phyloP scores from a whole-genome alignment of 345 rosid genomes.

The Viola odorata region DNA sequence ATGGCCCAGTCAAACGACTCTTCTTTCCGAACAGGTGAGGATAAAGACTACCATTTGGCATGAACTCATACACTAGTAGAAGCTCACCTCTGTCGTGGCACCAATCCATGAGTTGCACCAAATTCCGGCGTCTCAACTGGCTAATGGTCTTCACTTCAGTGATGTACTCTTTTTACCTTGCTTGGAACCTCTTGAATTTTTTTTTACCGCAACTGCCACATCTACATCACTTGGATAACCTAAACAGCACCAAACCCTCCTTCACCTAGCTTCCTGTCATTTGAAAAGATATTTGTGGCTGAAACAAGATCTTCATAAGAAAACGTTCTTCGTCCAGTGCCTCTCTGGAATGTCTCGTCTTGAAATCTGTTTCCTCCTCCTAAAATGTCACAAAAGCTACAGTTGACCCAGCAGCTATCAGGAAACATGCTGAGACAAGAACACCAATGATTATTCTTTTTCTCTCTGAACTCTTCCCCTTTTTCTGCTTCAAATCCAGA shows the following conservation, averaged over 20 bases:
- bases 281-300: conserved; percentile 46
- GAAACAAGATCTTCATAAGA: conserved; percentile 36
- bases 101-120: conserved; percentile 66
- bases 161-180: conserved; percentile 46
- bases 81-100: conserved; percentile 56
- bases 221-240: conserved; percentile 32
- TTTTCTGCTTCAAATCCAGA: no score
- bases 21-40: conserved; percentile 42
- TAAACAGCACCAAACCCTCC: conserved; percentile 61
- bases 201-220: conserved; percentile 41
- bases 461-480: no score
- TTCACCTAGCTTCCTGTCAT: conserved; percentile 50
- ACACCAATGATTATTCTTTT: no score
- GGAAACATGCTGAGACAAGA: no score
- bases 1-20: conserved; percentile 35
- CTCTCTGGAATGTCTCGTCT: no score
- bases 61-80: conserved; percentile 58
- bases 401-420: no score
- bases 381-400: no score
- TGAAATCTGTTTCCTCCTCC: no score
- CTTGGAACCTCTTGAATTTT: conserved; percentile 36
- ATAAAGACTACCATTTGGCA: conserved; percentile 67
- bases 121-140: conserved; percentile 50
- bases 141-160: conserved; percentile 56
- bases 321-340: conserved; percentile 53